Base-by-base conservation (phyloP, 495 filamentous ascomycete species). In the Penicillium manginii region DNA sequence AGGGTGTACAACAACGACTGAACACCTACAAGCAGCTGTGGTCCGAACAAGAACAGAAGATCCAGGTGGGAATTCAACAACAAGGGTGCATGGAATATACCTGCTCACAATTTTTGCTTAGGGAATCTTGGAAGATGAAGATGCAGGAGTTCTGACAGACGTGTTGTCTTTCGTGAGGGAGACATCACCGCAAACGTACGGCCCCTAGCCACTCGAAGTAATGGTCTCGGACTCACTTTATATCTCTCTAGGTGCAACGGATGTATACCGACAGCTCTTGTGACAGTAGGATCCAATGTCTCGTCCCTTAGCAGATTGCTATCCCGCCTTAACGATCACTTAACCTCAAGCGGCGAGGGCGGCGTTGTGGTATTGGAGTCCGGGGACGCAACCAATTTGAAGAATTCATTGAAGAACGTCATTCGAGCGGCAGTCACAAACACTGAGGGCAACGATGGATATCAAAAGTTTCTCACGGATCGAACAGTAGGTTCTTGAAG, bases 251-350 rank as follows among this genome's bases (percentile, higher is more conserved):
- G 77, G 51, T 78, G 70, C 45, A 68, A 75, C 58, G 77, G 75
- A 21, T 83, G 77, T 64, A 86, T 97, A 23, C 90, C 91, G 0
- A 87, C 91, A 5, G 92, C 83, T 14, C 84, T 97, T 54, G 84
- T 98, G 40, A 85, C 91, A 29, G 88, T 90, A 17, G 93, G 91
- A 6, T 91, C 92, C n/a, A 93, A 92, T 61, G 88, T 93, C 53
- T 87, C 91, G 23, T 89, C 88, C 12, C 88, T 93, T 55, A 81
- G 80, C 15, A 77, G 87, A 32, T 76, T 97, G 18, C 88, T 97
- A 55, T 59, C 74, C 1, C 65, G 82, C 82, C 64, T 89, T 85
- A 75, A 81, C 89, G 52, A 83, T 75, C 55, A 81, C 81, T 61
- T 76, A 71, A 58, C 78, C 70, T 59, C 67, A 58, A 51, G 73